Evolutionary conservation across 306 rosid species (phyloP).

Genomic region (Chamaecrista fasciculata): DNA sequence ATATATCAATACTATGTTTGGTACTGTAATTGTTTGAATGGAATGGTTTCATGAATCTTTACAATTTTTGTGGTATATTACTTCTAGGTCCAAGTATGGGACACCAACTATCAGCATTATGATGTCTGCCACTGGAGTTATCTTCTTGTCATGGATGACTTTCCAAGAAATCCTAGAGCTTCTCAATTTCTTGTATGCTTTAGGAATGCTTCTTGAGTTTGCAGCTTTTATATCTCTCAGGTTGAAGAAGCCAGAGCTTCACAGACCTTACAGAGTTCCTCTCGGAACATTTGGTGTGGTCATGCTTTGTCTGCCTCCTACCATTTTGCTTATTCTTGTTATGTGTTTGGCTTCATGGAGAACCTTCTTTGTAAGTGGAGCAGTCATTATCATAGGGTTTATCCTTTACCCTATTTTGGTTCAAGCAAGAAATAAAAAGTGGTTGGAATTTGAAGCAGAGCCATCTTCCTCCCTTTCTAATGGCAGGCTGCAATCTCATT

Average conservation of each 20-base stretch:
- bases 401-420: slow-evolving; percentile 56
- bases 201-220: slow-evolving; percentile 89
- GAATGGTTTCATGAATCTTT: slow-evolving; percentile 25
- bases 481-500: slow-evolving; percentile 33
- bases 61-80: slow-evolving; percentile 16
- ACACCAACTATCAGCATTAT: slow-evolving; percentile 83
- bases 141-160: slow-evolving; percentile 94
- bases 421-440: slow-evolving; percentile 52
- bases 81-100: slow-evolving; percentile 70
- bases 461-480: not conserved
- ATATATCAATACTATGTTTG: no score
- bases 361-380: slow-evolving; percentile 65
- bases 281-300: slow-evolving; percentile 60
- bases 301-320: slow-evolving; percentile 77
- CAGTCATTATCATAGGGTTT: slow-evolving; percentile 52
- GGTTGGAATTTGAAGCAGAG: not conserved
- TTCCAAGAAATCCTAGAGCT: slow-evolving; percentile 86
- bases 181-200: slow-evolving; percentile 78
- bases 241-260: slow-evolving; percentile 64
- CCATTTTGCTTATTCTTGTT: slow-evolving; percentile 71
- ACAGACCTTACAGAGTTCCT: slow-evolving; percentile 85
- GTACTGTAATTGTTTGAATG: slow-evolving; percentile 2
- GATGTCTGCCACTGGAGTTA: slow-evolving; percentile 78
- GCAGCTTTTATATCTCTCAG: slow-evolving; percentile 77
- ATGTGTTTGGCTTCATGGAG: slow-evolving; percentile 78